Evolutionary conservation across 129 eudicot species (phyloP), one percentile per base, ranked within the genome.

Genomic region (Lonicera japonica): DNA sequence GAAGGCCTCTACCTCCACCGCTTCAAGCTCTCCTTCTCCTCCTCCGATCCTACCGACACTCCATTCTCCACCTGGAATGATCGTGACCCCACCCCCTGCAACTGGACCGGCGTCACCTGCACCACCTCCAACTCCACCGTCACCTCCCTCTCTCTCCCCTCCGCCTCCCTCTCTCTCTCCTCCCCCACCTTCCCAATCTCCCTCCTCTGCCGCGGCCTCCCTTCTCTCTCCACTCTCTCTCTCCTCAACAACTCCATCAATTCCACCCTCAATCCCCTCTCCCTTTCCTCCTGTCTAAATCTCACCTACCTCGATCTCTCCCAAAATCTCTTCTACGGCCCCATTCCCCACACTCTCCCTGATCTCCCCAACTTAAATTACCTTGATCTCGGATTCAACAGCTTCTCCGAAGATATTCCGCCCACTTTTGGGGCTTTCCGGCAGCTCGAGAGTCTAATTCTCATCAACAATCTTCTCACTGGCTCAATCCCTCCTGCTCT

Each of bases 61-160:
- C n/a, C n/a, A n/a, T 74, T 89, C 64, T 73, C 97, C 69, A 50
- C 40, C 65, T 89, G 97, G 97, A 80, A 83, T 70, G 56, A 39
- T 43, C 38, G 54, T 8, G 76, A 77, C 66, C 58, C 73, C 48
- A 78, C 66, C 16, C 97, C 97, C 2, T 86, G 97, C 71, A 80
- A 74, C 74, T 86, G 97, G 97, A 73, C 86, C 24, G 91, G 95
- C 34, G 46, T 89, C 64, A 63, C 75, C 22, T 89, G 97, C 81
- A 14, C 36, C 46, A 11, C 54, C 11, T 21, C 38, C 43, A 74
- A 19, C 51, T 52, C 40, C 63, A 47, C 76, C 20, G 97, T 89
- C 23, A 58, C 54, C 13, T 40, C 84, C 21, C 45, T 89, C 66
- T 19, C 46, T 70, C 85, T 89, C 73, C 18, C 82, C 1, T 69